phyloP scores from a whole-genome alignment of 306 rosid genomes.

The Rosa lucieae region DNA sequence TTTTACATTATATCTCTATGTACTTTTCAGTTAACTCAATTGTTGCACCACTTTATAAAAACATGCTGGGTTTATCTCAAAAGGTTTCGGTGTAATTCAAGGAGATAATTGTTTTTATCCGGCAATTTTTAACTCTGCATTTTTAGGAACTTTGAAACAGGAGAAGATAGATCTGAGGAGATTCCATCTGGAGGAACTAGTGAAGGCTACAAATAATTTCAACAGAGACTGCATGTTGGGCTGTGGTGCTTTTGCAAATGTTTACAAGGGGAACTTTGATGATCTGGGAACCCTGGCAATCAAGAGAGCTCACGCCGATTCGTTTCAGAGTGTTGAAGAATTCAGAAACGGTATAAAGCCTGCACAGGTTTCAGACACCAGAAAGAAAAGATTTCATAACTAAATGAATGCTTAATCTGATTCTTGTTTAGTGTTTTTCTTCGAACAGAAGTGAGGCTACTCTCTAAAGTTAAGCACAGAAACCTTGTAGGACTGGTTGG shows the following conservation, averaged over 20 bases:
- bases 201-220: slow-evolving; percentile 67
- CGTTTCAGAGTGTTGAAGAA: slow-evolving; percentile 54
- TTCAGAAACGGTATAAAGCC: slow-evolving; percentile 60
- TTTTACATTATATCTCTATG: background rate
- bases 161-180: slow-evolving; percentile 48
- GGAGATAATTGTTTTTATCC: background rate
- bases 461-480: slow-evolving; percentile 61
- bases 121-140: slow-evolving; percentile 5
- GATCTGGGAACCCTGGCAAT: slow-evolving; percentile 61
- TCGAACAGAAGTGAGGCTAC: slow-evolving; percentile 65
- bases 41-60: background rate
- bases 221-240: slow-evolving; percentile 64
- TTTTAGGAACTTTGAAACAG: slow-evolving; percentile 32
- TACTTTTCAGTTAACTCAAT: background rate
- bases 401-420: background rate
- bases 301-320: slow-evolving; percentile 61
- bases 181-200: slow-evolving; percentile 57
- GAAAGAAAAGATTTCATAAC: background rate
- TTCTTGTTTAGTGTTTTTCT: slow-evolving; percentile 24
- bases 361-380: background rate
- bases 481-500: slow-evolving; percentile 79
- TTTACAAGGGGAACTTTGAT: slow-evolving; percentile 61
- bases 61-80: background rate
- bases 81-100: background rate
- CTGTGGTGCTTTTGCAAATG: slow-evolving; percentile 77